These are phyloP conservation scores for Daedalea quercina DNA, from an alignment of 768 basidiomycete species.

Conservation along the genomic window DNA sequence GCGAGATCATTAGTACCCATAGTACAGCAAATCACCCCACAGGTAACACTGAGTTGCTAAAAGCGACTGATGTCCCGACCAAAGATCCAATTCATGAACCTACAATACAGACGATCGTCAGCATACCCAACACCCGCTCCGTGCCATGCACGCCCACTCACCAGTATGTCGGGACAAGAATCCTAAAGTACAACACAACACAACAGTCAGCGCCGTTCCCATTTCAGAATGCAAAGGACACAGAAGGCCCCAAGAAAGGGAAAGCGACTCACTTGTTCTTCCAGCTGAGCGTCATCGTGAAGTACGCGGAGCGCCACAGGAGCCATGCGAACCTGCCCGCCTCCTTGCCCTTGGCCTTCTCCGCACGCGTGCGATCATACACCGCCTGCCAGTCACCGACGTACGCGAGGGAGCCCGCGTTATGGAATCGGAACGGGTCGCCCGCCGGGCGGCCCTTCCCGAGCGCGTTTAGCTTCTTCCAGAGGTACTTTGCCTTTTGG, in stretches of 20 bases:
- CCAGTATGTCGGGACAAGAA: constrained; percentile 64
- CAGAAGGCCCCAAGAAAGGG: no score
- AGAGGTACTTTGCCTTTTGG: constrained; percentile 67
- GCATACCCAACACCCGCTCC: not conserved
- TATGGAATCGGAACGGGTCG: constrained; percentile 63
- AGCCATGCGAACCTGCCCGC: constrained; percentile 69
- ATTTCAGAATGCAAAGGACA: no score
- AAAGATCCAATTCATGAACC: constrained; percentile 77
- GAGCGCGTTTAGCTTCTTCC: constrained; percentile 59
- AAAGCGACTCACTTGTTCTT: constrained; percentile 53
- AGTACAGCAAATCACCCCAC: no score
- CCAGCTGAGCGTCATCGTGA: constrained; percentile 66
- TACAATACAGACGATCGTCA: constrained; percentile 17
- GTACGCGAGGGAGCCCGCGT: constrained; percentile 74
- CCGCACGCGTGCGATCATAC: constrained; percentile 55
- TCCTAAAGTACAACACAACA: constrained; percentile 30
- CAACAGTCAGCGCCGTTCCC: not conserved
- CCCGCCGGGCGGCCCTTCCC: constrained; percentile 15
- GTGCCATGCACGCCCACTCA: constrained; percentile 23
- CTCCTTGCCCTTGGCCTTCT: constrained; percentile 44
- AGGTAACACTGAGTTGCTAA: no score
- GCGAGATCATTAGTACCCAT: no score
- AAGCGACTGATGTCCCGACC: constrained; percentile 70
- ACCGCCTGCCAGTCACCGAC: constrained; percentile 80
- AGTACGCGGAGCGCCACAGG: constrained; percentile 77